A percentile compares a stretch with the other conserved stretches of the same genome.
phyloP scores from a whole-genome alignment of 2,329 filamentous ascomycete species.

The Colletotrichum tofieldiae region DNA sequence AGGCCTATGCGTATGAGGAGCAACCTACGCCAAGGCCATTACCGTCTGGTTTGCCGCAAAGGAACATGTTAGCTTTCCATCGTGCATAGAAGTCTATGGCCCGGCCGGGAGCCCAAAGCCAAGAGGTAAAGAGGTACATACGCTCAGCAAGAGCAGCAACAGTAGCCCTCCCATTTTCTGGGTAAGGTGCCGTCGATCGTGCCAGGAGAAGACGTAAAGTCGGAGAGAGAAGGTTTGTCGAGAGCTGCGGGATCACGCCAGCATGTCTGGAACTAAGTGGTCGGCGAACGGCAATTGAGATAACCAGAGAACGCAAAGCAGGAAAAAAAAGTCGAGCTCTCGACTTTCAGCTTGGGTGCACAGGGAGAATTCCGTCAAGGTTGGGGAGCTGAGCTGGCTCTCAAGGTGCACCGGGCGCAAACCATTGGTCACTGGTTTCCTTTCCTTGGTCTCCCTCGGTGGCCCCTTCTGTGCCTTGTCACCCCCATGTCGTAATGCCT shows the following conservation, averaged over 20 bases:
- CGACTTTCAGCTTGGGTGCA: conserved; percentile 26
- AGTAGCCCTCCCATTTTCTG: conserved; percentile 58
- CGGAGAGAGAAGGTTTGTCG: conserved; percentile 14
- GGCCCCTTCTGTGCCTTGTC: conserved; percentile 23
- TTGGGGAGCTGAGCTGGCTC: conserved; percentile 31
- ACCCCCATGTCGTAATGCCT: conserved; percentile 39
- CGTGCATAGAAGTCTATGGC: neutral
- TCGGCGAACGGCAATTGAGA: conserved; percentile 7
- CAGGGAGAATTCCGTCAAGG: conserved; percentile 41
- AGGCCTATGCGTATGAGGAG: conserved; percentile 36
- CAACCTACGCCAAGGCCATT: conserved; percentile 72
- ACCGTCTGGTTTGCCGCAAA: conserved; percentile 58
- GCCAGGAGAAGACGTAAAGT: conserved; percentile 5
- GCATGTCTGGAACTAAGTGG: conserved; percentile 29
- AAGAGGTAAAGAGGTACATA: conserved; percentile 48
- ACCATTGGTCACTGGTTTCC: conserved; percentile 34
- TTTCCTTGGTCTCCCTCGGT: neutral
- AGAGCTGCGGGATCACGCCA: conserved; percentile 29
- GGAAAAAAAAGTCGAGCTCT: neutral
- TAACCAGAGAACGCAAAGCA: neutral
- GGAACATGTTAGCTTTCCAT: conserved; percentile 27
- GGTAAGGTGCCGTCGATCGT: conserved; percentile 24
- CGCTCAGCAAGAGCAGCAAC: conserved; percentile 59
- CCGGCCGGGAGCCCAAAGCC: conserved; percentile 35
- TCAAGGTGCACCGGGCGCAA: conserved; percentile 11